A percentile compares a stretch with the other conserved stretches of the same genome.
These are phyloP conservation scores for Malassezia vespertilionis DNA, from an alignment of 1,284 basidiomycete genomes.

Conservation along the genomic window DNA sequence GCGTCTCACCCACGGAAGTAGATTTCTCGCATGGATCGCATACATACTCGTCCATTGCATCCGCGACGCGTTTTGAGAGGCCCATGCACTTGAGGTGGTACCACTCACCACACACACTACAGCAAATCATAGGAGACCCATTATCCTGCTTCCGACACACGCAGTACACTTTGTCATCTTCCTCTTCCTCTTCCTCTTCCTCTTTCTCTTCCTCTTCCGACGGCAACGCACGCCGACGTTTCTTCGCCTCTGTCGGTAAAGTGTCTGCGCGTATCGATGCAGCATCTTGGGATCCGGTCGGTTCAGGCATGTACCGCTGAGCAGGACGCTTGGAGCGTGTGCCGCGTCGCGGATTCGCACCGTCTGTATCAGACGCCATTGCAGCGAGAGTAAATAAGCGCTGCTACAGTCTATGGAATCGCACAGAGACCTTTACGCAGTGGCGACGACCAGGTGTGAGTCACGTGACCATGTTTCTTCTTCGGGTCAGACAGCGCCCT, in stretches of 20 bases:
- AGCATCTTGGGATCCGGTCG: background rate
- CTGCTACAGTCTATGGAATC: background rate
- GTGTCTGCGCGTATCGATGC: background rate
- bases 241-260: background rate
- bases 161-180: conserved; percentile 31
- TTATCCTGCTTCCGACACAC: conserved; percentile 38
- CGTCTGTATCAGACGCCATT: background rate
- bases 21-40: conserved; percentile 23
- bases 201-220: conserved; percentile 4
- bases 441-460: background rate
- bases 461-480: conserved; percentile 13
- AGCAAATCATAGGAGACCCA: conserved; percentile 42
- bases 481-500: conserved; percentile 2
- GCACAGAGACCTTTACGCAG: background rate
- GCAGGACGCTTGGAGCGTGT: conserved; percentile 13
- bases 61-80: conserved; percentile 31
- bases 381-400: background rate
- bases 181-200: conserved; percentile 15
- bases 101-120: conserved; percentile 40
- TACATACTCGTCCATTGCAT: conserved; percentile 32
- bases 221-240: background rate
- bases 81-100: conserved; percentile 41
- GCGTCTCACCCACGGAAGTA: background rate
- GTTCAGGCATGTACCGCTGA: conserved; percentile 5
- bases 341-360: conserved; percentile 11